A percentile compares a stretch with the other conserved stretches of the same genome.
phyloP scores from a whole-genome alignment of 139 green algal species.

The Ettlia oleoabundans region DNA sequence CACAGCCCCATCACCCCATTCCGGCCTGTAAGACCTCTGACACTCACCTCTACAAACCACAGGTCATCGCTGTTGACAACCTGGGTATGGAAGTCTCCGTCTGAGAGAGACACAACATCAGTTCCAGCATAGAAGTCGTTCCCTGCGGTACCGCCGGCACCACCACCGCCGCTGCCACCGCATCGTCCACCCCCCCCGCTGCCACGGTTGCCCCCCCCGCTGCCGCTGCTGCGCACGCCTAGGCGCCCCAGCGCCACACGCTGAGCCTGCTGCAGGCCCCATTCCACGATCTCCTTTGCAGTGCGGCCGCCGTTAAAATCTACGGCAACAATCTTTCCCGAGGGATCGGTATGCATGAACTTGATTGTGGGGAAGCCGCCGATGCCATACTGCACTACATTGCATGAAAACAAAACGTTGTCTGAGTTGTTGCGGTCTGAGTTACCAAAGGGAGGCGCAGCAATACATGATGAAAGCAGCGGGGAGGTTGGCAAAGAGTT shows the following conservation, averaged over 20 bases:
- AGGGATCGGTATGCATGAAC: constrained; percentile 59
- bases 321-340: constrained; percentile 58
- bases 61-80: constrained; percentile 74
- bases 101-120: constrained; percentile 76
- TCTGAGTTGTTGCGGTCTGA: too few species aligned
- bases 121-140: constrained; percentile 65
- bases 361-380: constrained; percentile 87
- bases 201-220: neutral
- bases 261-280: constrained; percentile 75
- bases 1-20: neutral
- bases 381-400: constrained; percentile 65
- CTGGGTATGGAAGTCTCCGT: constrained; percentile 78
- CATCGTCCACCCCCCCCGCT: constrained; percentile 52
- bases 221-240: constrained; percentile 33
- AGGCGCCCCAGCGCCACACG: constrained; percentile 58
- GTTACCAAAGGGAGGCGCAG: too few species aligned
- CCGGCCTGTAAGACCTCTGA: neutral
- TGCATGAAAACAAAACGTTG: too few species aligned
- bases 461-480: too few species aligned
- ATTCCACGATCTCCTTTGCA: constrained; percentile 83
- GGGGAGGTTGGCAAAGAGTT: neutral
- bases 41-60: constrained; percentile 84
- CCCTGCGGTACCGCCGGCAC: constrained; percentile 28
- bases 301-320: constrained; percentile 87
- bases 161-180: constrained; percentile 23